Evolutionary conservation across 2,329 filamentous ascomycete species (phyloP), one percentile per base, ranked within the genome.

Genomic region (Ploettnerulaceae sp.): DNA sequence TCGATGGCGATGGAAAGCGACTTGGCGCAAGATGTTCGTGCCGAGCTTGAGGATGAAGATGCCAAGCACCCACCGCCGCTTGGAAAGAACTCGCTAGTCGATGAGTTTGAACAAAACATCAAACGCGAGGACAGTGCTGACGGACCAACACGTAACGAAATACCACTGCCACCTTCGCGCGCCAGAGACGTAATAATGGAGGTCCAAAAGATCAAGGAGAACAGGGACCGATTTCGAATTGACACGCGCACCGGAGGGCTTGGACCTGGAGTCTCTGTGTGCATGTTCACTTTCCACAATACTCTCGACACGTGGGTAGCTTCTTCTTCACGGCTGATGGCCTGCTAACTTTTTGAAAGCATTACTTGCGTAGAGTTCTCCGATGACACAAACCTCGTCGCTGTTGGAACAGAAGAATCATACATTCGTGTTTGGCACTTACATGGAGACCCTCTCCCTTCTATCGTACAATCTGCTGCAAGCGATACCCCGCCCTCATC

Each of bases 211-310:
- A 81, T 97, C 7, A 87, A 89, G 55, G 93, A 98, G 66, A 88
- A 95, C 61, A 82, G 93, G 17, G 91, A 97, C 61, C 79, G 91
- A 14, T 95, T 96, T 65, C 85, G 81, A 62, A 91, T 97, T 47
- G 87, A 95, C 49, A 81, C 83, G 15, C 80, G 86, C 25, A 91
- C 86, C 9, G 87, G 89, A 12, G 91, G 90, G 7, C 77, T 90
- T 40, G 89, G 90, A 11, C 81, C 89, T 45, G 82, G 83, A 20
- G 75, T 96, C 49, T 95, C 89, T 60, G 84, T 94, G 18, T 93
- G 88, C 72, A 97, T 97, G 86, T 96, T 94, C 65, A 98, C 93
- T 0, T 95, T 97, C 62, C 93, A 98, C 71, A 98, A 98, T 66
- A 95, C 88, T 0, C 83, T 89, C 53, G 89, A 95, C 66, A 86